These are phyloP conservation scores for Fusarium neocosmosporiellum DNA, from an alignment of 2,329 filamentous ascomycete genomes.

Conservation along the genomic window DNA sequence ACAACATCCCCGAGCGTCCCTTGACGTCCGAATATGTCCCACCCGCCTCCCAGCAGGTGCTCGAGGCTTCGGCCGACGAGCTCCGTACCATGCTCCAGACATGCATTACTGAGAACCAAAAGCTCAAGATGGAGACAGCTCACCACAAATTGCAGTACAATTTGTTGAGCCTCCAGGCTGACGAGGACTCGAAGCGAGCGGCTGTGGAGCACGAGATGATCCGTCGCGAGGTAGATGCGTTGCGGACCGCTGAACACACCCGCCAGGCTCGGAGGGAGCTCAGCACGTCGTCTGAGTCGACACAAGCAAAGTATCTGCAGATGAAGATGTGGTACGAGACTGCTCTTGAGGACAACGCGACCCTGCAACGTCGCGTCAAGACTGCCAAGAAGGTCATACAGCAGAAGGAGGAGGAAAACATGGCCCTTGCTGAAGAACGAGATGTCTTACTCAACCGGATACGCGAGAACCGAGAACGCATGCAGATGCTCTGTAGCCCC, in stretches of 20 bases:
- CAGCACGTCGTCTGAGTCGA: conserved; percentile 62
- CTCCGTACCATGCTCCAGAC: conserved; percentile 67
- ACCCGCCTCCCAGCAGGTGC: conserved; percentile 62
- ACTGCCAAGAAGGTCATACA: conserved; percentile 83
- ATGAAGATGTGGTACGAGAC: conserved; percentile 75
- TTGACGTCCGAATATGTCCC: conserved; percentile 55
- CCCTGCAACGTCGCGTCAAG: conserved; percentile 72
- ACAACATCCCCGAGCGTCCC: conserved; percentile 48
- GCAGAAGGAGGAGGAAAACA: conserved; percentile 79
- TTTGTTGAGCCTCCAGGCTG: conserved; percentile 84
- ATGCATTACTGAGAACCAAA: conserved; percentile 66
- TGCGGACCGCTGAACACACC: conserved; percentile 79
- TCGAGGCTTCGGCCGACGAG: conserved; percentile 65
- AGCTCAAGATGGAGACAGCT: conserved; percentile 82
- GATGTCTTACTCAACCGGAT: conserved; percentile 84
- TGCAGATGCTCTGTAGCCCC: conserved; percentile 81
- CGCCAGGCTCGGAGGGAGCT: conserved; percentile 68
- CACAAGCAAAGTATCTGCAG: conserved; percentile 67
- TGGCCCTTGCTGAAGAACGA: conserved; percentile 78
- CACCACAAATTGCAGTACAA: conserved; percentile 93
- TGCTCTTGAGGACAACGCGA: conserved; percentile 73
- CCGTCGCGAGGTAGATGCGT: conserved; percentile 85
- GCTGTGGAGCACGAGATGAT: conserved; percentile 93
- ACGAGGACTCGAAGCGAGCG: conserved; percentile 86
- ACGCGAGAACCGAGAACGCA: conserved; percentile 88